Evolutionary conservation across 805 yeast genomes (phyloP), one percentile per base, ranked within the genome.

Genomic region (Candida coleopterorum): DNA sequence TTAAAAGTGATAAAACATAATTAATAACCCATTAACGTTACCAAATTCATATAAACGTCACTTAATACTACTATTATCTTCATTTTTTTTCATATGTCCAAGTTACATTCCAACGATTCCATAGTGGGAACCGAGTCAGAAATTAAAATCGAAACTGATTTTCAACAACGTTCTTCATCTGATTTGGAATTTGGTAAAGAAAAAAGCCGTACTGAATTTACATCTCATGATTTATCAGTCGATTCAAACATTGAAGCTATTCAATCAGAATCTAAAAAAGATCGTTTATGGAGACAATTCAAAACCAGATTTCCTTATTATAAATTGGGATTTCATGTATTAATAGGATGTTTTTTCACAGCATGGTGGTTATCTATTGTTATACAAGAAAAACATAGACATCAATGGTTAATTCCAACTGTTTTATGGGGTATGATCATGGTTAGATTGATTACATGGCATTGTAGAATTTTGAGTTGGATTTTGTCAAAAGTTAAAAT

Each of bases 361-460:
- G 57, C 72, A 9, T 72, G 76, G 76, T 76, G 81, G 81, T 50
- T 75, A 29, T 68, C 77, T 11, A 73, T 76, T 39, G 37, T 76
- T 20, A 70, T 70, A 34, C 81, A 74, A 49, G 49, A 66, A 6
- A 64, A 68, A 42, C 70, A 69, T 31, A 58, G 80, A 37, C 72
- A 56, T 43, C 46, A 64, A 40, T 76, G 81, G 81, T 67, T 76
- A 48, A 72, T 76, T 41, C 81, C 81, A 14, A 75, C 81, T 3
- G 53, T 76, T 15, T 45, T 76, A 31, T 76, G 74, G 70, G 62
- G 68, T 28, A 58, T 65, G 55, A 53, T 75, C 20, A 72, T 74
- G 70, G 61, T 69, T 16, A 60, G 81, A 17, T 56, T 76, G 37
- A 66, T 75, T 47, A 64, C 79, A 12, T 69, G 73, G 58, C 70